A percentile compares a stretch with the other conserved stretches of the same genome.
Evolutionary conservation across 2,329 filamentous ascomycete species (phyloP).

Genomic region (Ceratocystiopsis sp.): DNA sequence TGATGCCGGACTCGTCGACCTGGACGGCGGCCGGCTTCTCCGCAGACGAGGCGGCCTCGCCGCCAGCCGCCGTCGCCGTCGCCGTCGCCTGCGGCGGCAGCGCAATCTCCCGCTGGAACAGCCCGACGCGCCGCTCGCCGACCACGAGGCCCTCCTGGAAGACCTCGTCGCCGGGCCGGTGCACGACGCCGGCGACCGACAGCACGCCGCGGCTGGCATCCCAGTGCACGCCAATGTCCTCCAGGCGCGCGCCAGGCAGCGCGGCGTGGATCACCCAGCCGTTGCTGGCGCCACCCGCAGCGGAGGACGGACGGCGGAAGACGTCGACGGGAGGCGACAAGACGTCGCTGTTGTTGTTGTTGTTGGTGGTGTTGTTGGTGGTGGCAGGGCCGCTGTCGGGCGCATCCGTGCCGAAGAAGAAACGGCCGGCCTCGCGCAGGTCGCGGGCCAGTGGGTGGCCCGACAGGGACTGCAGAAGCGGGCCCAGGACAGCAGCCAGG

Average conservation of each 20-base stretch:
- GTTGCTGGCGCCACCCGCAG: slow-evolving; percentile 20
- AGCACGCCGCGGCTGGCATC: slow-evolving; percentile 50
- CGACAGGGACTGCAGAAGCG: slow-evolving; percentile 22
- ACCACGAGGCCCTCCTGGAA: slow-evolving; percentile 46
- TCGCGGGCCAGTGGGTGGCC: slow-evolving; percentile 25
- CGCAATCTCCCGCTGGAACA: slow-evolving; percentile 54
- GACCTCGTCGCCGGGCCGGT: slow-evolving; percentile 54
- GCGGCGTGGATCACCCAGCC: slow-evolving; percentile 53
- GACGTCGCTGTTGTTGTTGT: slow-evolving; percentile 15
- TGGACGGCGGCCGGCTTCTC: no score
- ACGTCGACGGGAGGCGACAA: slow-evolving; percentile 56
- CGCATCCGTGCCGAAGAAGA: slow-evolving; percentile 10
- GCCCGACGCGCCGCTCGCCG: slow-evolving; percentile 53
- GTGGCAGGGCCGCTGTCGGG: slow-evolving; percentile 7
- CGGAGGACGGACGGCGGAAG: slow-evolving; percentile 25
- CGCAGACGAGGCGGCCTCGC: no score
- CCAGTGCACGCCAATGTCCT: slow-evolving; percentile 55
- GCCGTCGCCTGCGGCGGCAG: slow-evolving; percentile 26
- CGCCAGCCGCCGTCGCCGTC: no score
- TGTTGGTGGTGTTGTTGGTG: background rate
- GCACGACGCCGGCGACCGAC: slow-evolving; percentile 53
- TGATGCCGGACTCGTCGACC: slow-evolving; percentile 50
- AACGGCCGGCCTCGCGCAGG: slow-evolving; percentile 14
- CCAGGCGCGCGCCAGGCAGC: slow-evolving; percentile 62
- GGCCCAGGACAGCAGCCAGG: slow-evolving; percentile 16